Evolutionary conservation across 148 eudicot genomes (phyloP), one percentile per base, ranked within the genome.

Genomic region (Spergularia bocconei): DNA sequence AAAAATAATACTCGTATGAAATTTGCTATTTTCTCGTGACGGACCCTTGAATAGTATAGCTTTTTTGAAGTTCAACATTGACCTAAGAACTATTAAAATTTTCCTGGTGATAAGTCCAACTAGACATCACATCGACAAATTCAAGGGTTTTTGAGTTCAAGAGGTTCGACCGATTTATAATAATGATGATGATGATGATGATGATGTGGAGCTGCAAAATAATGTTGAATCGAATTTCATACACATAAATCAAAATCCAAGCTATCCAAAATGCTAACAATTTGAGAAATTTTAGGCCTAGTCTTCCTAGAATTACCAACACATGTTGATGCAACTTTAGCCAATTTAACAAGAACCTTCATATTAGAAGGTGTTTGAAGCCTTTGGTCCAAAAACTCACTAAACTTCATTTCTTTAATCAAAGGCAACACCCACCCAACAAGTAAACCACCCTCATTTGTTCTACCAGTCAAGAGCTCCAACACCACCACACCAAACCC

Each of bases 371-470:
- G 93, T 15, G 77, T 75, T 6, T 69, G 76, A 70, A 94, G 70
- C 65, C 95, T 91, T 21, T 86, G 79, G 61, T 94, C 98, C 80
- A 94, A 87, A 59, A 94, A 33, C 77, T 94, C 93, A 84, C 72
- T 50, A 59, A 85, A 77, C 67, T 67, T 91, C 91, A 78, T 86
- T 59, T 84, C 91, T 74, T 82, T 91, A 67, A 91, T 89, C 89
- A 94, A 88, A 70, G 97, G 98, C 87, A 90, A 84, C 20, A 82
- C 89, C 98, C 98, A 94, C n/a, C 75, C 39, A 29, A 87, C 87
- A 75, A 94, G 84, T 81, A 84, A 79, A 55, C 92, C 90, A 58
- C 71, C 80, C 11, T 88, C 91, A 84, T 86, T 80, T 77, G 71
- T 86, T 76, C 87, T 87, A 20, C 98, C 98, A 81, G 86, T 91